Base-by-base conservation (phyloP, 345 rosid genomes). In the Aegle marmelos region DNA sequence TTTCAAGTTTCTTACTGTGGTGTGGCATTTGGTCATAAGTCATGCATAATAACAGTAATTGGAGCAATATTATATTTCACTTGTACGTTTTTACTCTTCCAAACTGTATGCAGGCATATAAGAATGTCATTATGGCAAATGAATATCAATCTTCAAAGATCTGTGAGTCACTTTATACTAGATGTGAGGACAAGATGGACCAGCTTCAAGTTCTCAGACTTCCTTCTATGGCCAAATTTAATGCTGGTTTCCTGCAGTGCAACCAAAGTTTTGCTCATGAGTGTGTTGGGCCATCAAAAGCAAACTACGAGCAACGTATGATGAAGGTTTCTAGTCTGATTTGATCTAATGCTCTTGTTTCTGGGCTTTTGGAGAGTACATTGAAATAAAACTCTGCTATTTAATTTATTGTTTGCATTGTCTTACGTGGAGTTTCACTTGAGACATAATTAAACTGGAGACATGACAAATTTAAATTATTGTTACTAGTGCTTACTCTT, bases 201-300 rank as follows among this genome's bases (percentile, higher is more conserved):
- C 98, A 90, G 77, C 95, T 97, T 88, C 99, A 97, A 82, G 87
- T 91, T 83, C 99, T 97, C 74, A 90, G 93, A 75, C 98, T 94
- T 83, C 99, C 99, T 82, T 93, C 99, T 60, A 94, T 97, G 98
- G 97, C 99, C 74, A 96, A 97, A 85, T 97, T 97, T 83, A 93
- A 93, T 78, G 98, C 98, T 25, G 99, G 99, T 78, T 90, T 92
- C 82, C 81, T 88, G 68, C 92, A 88, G 81, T 97, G 99, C 88
- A 97, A 94, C 87, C 95, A 85, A 82, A 97, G 88, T 81, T 97
- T 97, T 77, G 97, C 90, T 74, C 84, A 37, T 66, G 89, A 90
- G 73, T 97, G 99, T 79, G 89, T 93, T 75, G 98, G 99, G 76
- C 99, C 98, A 75, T 91, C 98, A 53, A 94, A 90, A 85, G 82